phyloP scores from a whole-genome alignment of 108 stramenopile genomes.

The Aurantiochytrium sp. region DNA sequence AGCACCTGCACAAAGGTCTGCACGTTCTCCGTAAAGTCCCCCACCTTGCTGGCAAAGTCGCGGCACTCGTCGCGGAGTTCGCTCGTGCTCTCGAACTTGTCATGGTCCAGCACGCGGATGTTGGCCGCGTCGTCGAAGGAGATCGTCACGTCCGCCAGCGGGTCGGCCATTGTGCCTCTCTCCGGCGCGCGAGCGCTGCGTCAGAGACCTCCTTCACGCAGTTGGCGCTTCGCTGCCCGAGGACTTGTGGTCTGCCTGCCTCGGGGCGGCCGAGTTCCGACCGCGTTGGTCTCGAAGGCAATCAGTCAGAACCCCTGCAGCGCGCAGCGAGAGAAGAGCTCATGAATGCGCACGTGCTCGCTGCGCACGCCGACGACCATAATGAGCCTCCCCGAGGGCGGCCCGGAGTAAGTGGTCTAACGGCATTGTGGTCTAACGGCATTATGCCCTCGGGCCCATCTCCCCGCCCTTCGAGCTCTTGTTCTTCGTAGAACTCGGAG shows the following conservation, averaged over 20 bases:
- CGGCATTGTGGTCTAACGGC: neutral
- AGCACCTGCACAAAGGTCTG: slow-evolving; percentile 48
- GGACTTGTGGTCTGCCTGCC: too few relatives aligned
- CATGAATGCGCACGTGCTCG: neutral
- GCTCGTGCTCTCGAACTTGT: slow-evolving; percentile 49
- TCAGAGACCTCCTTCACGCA: too few relatives aligned
- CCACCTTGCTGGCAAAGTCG: slow-evolving; percentile 47
- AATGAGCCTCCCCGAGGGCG: neutral
- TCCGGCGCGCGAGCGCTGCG: too few relatives aligned
- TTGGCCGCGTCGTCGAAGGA: slow-evolving; percentile 49
- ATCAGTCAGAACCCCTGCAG: too few relatives aligned
- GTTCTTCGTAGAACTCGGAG: too few relatives aligned
- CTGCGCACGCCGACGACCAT: neutral
- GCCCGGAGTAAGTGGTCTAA: neutral
- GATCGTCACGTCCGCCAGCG: slow-evolving; percentile 42
- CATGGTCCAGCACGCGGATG: slow-evolving; percentile 45
- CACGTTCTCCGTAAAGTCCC: slow-evolving; percentile 45
- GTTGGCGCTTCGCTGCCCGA: too few relatives aligned
- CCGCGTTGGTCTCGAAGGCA: too few relatives aligned
- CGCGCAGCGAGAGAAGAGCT: too few relatives aligned
- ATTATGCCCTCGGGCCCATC: neutral
- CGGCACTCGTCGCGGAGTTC: slow-evolving; percentile 46
- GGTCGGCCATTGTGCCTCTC: slow-evolving; percentile 39
- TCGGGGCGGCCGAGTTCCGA: too few relatives aligned
- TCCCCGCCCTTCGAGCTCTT: neutral